phyloP scores from a whole-genome alignment of 345 rosid genomes.

The Viola odorata region DNA sequence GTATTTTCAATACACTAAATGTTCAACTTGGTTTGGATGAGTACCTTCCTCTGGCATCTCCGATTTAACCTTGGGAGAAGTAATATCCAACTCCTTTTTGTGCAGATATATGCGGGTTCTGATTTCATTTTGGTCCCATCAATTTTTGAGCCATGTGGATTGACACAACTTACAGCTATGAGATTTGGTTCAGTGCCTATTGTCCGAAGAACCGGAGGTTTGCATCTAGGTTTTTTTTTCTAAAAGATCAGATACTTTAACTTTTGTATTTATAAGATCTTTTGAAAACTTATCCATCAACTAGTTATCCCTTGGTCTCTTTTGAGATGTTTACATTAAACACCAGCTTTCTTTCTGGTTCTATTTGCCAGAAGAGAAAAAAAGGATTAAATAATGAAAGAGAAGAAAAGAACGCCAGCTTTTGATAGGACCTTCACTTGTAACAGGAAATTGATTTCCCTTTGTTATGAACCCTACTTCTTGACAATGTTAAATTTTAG shows the following conservation, averaged over 20 bases:
- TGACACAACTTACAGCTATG: constrained; percentile 89
- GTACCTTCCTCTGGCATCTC: neutral
- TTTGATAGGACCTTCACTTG: too few relatives aligned
- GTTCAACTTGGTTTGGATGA: neutral
- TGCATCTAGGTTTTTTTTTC: neutral
- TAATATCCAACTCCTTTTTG: neutral
- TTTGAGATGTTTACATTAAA: neutral
- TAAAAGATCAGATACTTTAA: neutral
- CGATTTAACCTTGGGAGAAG: constrained; percentile 8
- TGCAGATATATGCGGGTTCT: constrained; percentile 86
- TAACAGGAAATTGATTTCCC: too few relatives aligned
- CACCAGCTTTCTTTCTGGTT: too few relatives aligned
- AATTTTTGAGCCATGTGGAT: constrained; percentile 92
- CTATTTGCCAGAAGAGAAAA: too few relatives aligned
- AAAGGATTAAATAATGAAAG: too few relatives aligned
- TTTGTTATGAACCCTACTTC: neutral
- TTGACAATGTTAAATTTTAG: neutral
- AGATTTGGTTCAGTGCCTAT: constrained; percentile 89
- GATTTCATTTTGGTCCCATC: constrained; percentile 94
- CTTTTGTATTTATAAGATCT: too few relatives aligned
- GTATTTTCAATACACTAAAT: constrained; percentile 31
- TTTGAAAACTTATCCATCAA: neutral
- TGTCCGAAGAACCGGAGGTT: constrained; percentile 94
- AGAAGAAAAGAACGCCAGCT: too few relatives aligned
- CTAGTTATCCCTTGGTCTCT: too few relatives aligned